Conservation (phyloP, 2,329 filamentous ascomycete genomes). For the Acrocalymma vagum region DNA sequence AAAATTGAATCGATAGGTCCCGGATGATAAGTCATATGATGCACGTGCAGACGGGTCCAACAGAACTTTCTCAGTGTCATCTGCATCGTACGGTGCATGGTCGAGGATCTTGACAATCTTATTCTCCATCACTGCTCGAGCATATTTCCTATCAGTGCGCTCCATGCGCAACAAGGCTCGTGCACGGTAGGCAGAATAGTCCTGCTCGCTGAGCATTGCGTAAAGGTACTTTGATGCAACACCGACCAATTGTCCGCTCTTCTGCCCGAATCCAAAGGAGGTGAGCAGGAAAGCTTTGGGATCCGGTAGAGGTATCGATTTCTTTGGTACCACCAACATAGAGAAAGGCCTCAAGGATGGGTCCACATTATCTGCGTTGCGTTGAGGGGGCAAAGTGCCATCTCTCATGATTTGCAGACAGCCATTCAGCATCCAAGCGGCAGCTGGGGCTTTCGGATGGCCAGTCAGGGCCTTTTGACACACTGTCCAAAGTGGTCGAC, state of each 20-base stretch:
- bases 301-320: constrained; percentile 23
- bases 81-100: constrained; percentile 5
- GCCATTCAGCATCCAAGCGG: constrained; percentile 99
- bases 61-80: constrained; percentile 2
- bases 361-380: constrained; percentile 95
- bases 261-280: constrained; percentile 58
- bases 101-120: constrained; percentile 2
- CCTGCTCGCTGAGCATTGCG: constrained; percentile 4
- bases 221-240: constrained; percentile 44
- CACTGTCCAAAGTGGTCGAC: constrained; percentile 89
- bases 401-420: constrained; percentile 91
- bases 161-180: constrained; percentile 3
- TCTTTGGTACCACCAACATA: constrained; percentile 78
- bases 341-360: constrained; percentile 86
- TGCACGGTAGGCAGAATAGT: constrained; percentile 5
- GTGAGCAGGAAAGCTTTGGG: constrained; percentile 51
- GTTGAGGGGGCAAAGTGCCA: constrained; percentile 91
- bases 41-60: too few relatives aligned
- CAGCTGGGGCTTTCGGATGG: constrained; percentile 95
- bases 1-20: too few relatives aligned
- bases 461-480: constrained; percentile 98
- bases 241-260: constrained; percentile 49
- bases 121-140: constrained; percentile 4
- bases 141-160: constrained; percentile 1
- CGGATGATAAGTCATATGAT: too few relatives aligned